A percentile compares a stretch with the other conserved stretches of the same genome.
phyloP scores from a whole-genome alignment of 768 basidiomycete species.

The Lactarius tabidus region DNA sequence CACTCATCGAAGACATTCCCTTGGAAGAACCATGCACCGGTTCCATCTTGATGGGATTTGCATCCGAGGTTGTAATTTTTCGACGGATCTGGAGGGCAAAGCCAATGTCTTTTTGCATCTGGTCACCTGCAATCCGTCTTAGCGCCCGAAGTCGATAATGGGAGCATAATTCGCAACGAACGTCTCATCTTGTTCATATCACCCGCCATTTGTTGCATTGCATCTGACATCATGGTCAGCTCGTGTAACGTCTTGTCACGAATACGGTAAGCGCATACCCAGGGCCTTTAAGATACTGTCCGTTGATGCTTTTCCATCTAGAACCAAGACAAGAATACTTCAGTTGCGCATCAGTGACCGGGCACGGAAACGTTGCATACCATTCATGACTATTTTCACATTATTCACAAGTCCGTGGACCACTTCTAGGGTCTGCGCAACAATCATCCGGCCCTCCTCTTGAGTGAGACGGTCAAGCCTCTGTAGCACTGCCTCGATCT shows the following conservation, averaged over 20 bases:
- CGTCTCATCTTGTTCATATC: neutral
- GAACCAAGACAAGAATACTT: neutral
- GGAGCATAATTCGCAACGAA: neutral
- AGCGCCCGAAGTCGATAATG: too few species aligned
- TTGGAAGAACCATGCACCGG: too few species aligned
- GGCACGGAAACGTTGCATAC: neutral
- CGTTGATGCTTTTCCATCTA: neutral
- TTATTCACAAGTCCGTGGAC: slow-evolving; percentile 1
- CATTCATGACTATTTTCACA: slow-evolving; percentile 2
- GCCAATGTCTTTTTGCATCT: too few species aligned
- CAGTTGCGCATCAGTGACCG: neutral
- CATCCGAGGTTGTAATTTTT: too few species aligned
- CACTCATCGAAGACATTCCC: too few species aligned
- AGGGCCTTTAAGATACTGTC: neutral
- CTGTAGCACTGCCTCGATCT: neutral
- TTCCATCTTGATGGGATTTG: too few species aligned
- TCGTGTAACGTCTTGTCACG: neutral
- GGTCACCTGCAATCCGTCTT: too few species aligned
- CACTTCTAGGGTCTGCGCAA: neutral
- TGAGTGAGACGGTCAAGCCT: slow-evolving; percentile 1
- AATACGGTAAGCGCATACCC: neutral
- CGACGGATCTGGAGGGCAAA: too few species aligned
- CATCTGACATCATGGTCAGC: neutral
- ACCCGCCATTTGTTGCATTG: neutral
- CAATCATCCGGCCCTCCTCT: neutral